Evolutionary conservation across 371 early-diverging fungal species (phyloP).

Genomic region (Entomophthora muscae): DNA sequence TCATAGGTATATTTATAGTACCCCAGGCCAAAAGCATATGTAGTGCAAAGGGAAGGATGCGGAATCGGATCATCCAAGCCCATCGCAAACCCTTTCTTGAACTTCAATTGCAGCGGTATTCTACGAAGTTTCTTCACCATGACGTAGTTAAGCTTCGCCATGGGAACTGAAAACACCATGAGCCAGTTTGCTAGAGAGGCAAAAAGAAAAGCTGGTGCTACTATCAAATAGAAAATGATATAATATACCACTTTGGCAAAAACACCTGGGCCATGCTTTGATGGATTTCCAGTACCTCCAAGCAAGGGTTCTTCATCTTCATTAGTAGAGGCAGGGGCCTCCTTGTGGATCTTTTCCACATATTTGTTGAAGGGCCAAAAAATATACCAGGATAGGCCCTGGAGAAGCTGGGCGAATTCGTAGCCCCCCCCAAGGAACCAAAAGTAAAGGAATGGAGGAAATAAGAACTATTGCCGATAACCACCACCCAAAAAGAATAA

Average conservation of each 20-base stretch:
- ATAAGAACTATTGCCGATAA: slow-evolving; percentile 37
- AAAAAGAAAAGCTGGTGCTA: slow-evolving; percentile 56
- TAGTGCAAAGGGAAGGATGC: slow-evolving; percentile 42
- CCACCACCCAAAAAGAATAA: slow-evolving; percentile 83
- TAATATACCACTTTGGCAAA: slow-evolving; percentile 34
- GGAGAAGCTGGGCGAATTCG: slow-evolving; percentile 31
- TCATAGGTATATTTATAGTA: slow-evolving; percentile 89
- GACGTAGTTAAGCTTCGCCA: slow-evolving; percentile 75
- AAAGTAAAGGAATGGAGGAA: slow-evolving; percentile 22
- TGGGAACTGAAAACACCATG: slow-evolving; percentile 73
- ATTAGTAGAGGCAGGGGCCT: slow-evolving; percentile 7
- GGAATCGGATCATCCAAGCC: slow-evolving; percentile 11
- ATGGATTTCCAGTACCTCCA: slow-evolving; percentile 5
- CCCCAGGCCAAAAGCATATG: slow-evolving; percentile 55
- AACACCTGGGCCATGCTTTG: slow-evolving; percentile 7
- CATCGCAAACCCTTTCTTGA: slow-evolving; percentile 37
- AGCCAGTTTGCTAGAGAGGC: slow-evolving; percentile 69
- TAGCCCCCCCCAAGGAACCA: slow-evolving; percentile 30
- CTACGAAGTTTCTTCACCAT: slow-evolving; percentile 48
- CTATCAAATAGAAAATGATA: slow-evolving; percentile 18
- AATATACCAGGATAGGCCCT: slow-evolving; percentile 51
- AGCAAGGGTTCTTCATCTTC: slow-evolving; percentile 11
- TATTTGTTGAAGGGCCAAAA: slow-evolving; percentile 90
- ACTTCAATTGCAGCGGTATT: slow-evolving; percentile 60
- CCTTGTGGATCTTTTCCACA: slow-evolving; percentile 32